A percentile compares a stretch with the other conserved stretches of the same genome.
phyloP scores from a whole-genome alignment of 2,329 filamentous ascomycete genomes.

The Aspergillus carbonarius region DNA sequence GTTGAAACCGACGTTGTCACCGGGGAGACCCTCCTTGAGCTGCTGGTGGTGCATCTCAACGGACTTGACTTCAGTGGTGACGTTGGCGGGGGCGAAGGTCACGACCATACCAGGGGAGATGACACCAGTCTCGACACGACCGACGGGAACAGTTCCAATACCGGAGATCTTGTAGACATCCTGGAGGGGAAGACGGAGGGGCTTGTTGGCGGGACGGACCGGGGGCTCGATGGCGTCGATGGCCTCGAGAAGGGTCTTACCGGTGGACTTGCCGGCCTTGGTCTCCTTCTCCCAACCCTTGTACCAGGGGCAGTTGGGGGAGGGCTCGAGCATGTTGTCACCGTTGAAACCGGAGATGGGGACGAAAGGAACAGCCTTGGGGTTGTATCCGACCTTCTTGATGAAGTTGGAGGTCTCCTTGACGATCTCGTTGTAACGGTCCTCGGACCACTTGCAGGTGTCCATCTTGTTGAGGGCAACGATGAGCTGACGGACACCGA shows the following conservation, averaged over 20 bases:
- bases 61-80: constrained; percentile 99
- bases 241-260: constrained; percentile 99
- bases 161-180: constrained; percentile 99
- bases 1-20: constrained; percentile 99
- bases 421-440: constrained; percentile 97
- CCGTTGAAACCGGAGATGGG: constrained; percentile 99
- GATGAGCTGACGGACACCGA: constrained; percentile 99
- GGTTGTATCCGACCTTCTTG: constrained; percentile 99
- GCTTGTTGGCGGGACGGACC: constrained; percentile 95
- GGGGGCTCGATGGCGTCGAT: constrained; percentile 95
- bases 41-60: constrained; percentile 99
- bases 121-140: constrained; percentile 99
- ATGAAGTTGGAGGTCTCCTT: constrained; percentile 99
- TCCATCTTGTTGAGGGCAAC: constrained; percentile 99
- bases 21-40: constrained; percentile 88
- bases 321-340: constrained; percentile 96
- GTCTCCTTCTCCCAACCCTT: constrained; percentile 99
- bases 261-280: constrained; percentile 79
- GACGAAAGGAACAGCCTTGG: constrained; percentile 97
- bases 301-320: constrained; percentile 98
- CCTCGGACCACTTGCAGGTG: constrained; percentile 97
- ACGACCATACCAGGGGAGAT: constrained; percentile 84
- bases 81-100: constrained; percentile 96
- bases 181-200: constrained; percentile 99
- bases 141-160: constrained; percentile 99